These are phyloP conservation scores for Withania somnifera DNA, from an alignment of 305 asterid genomes.

Conservation along the genomic window DNA sequence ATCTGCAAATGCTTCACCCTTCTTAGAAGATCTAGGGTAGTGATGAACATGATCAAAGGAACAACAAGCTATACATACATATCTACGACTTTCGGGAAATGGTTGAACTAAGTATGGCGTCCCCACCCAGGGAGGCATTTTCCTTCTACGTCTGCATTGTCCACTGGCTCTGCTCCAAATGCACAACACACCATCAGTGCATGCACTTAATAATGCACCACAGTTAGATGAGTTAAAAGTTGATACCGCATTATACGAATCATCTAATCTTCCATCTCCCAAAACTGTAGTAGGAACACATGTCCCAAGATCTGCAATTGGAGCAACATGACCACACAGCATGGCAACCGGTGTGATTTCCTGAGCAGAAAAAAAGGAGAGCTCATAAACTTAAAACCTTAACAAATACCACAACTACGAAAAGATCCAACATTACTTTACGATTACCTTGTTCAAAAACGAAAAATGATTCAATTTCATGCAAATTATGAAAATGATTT, in stretches of 20 bases:
- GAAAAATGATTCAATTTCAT: not conserved
- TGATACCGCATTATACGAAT: conserved; percentile 24
- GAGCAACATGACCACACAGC: conserved; percentile 88
- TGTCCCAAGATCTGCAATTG: conserved; percentile 71
- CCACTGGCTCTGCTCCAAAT: conserved; percentile 91
- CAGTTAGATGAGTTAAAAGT: conserved; percentile 28
- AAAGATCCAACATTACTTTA: not conserved
- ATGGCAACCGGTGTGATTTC: conserved; percentile 78
- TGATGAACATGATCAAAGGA: conserved; percentile 25
- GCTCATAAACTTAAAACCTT: not conserved
- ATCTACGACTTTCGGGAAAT: conserved; percentile 61
- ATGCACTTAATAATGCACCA: conserved; percentile 72
- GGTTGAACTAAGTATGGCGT: conserved; percentile 57
- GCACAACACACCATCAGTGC: conserved; percentile 83
- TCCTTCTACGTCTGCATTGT: conserved; percentile 82
- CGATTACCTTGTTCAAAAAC: not conserved
- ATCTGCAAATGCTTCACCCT: conserved; percentile 27
- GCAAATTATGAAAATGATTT: not conserved
- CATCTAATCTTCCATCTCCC: conserved; percentile 30
- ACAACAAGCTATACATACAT: conserved; percentile 67
- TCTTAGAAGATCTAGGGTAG: conserved; percentile 20
- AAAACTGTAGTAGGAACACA: conserved; percentile 65
- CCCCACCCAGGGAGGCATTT: conserved; percentile 97
- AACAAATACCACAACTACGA: conserved; percentile 7
- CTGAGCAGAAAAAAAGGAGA: conserved; percentile 24